These are phyloP conservation scores for Kuraishia molischiana DNA, from an alignment of 805 yeast species.

Conservation along the genomic window DNA sequence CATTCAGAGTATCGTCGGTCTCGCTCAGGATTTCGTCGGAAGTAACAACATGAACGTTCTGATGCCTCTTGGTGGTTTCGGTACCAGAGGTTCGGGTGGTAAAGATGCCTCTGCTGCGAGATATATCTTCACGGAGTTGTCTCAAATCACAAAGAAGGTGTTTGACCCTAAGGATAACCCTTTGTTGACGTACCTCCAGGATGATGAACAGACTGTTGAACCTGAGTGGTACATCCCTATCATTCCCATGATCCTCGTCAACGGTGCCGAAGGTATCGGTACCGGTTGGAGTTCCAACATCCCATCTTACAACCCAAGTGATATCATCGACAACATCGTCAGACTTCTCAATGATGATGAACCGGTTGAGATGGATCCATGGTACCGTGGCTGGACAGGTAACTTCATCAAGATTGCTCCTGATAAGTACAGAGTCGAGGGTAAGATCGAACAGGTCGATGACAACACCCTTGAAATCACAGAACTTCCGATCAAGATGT, in stretches of 20 bases:
- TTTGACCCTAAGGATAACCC: conserved; percentile 78
- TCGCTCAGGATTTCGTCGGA: conserved; percentile 94
- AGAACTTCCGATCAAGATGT: conserved; percentile 83
- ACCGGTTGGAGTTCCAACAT: conserved; percentile 97
- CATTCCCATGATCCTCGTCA: conserved; percentile 89
- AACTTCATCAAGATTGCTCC: conserved; percentile 48
- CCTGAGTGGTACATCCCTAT: conserved; percentile 94
- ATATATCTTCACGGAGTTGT: conserved; percentile 84
- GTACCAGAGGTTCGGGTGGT: conserved; percentile 95
- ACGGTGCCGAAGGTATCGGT: conserved; percentile 97
- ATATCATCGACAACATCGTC: conserved; percentile 66
- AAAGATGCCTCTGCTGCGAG: conserved; percentile 98
- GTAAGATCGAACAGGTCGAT: conserved; percentile 74
- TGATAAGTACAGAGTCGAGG: conserved; percentile 71
- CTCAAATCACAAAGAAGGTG: conserved; percentile 62
- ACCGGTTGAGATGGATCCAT: conserved; percentile 68
- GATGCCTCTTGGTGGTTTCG: conserved; percentile 91
- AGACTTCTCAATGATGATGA: conserved; percentile 67
- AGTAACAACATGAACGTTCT: conserved; percentile 79
- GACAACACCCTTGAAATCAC: conserved; percentile 78
- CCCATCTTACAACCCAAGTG: conserved; percentile 84
- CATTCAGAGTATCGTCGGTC: conserved; percentile 81
- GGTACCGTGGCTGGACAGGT: conserved; percentile 97
- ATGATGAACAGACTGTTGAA: conserved; percentile 89
- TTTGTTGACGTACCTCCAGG: conserved; percentile 70